Base-by-base conservation (phyloP, 2,329 filamentous ascomycete species). In the Apiospora arundinis region DNA sequence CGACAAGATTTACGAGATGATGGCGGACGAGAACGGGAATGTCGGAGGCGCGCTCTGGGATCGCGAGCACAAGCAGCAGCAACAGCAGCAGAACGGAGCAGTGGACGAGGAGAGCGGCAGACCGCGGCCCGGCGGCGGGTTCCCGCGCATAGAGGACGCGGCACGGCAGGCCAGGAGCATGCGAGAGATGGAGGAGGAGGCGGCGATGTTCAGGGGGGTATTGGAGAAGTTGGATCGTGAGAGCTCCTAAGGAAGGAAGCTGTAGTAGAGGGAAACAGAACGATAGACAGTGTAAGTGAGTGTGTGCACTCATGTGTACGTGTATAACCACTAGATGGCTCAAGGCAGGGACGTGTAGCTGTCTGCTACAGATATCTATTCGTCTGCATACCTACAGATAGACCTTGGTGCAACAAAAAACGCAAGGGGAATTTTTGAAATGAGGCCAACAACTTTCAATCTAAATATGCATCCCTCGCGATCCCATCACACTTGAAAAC, bases 11-110 rank as follows among this genome's bases (percentile, higher is more conserved):
- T 98, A 99, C 83, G 89, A 91, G 74, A 87, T 90, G 83, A 88
- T 99, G 85, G 94, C 97, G 77, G 89, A 89, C 40, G 93, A 97
- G 82, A 92, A 94, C 74, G 95, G 95, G 0, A 93, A 98, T 82
- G 85, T 98, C 18, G 93, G 92, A 7, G 89, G 87, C 48, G 91
- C 91, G 70, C 85, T 95, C 76, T 89, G 87, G 85, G 90, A 93
- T 73, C 76, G 69, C 70, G 70, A 78, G 37, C 68, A 69, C n/a
- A 32, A 46, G 75, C 7, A 76, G 74, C 76, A 78, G 28, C 71
- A 46, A 75, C 7, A 76, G 74, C 76, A 78, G 28, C 71, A 66
- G 69, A 49, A 67, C 75, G 67, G 32, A 32, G 76, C 11, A 14
- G 16, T 8, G 21, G 44, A 11, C 32, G 37, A 6, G 2, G 37